Evolutionary conservation across 768 basidiomycete genomes (phyloP), one percentile per base, ranked within the genome.

Genomic region (Suillus tomentosus): DNA sequence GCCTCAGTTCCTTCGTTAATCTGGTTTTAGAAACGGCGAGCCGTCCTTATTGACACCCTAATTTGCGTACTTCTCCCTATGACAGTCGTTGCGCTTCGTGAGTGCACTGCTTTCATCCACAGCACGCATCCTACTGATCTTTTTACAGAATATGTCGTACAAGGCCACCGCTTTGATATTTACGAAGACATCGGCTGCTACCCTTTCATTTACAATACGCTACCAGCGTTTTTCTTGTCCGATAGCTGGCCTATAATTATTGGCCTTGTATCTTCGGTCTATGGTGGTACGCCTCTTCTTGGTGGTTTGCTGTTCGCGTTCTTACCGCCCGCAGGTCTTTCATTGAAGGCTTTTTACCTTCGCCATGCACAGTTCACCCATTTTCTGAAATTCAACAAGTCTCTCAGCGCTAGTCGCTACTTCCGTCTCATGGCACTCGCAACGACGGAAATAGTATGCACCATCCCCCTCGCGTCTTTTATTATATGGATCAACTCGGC

Each of bases 361-460:
- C 72, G 77, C 14, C 75, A 78, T n/a, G 43, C 72, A 0, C 74
- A 79, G 59, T 79, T 83, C 63, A 68, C 68, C n/a, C 67, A 76
- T 5, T 78, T 80, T 36, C 64, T 82, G 1, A 61, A 72, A 0
- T 70, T 73, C 4, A 74, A 73, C 40, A 71, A 67, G 19, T 67
- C 67, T 56, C 75, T 88, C 14, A 82, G 75, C 31, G 66, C 77
- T 37, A 71, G 72, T 61, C 80, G 81, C 5, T 88, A 89, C 70
- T 76, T 82, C 69, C 79, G 84, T 3, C 76, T 86, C 5, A 84
- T 85, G 82, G 75, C 74, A 0, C 70, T 85, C 5, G 83, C 83
- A 0, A 69, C 63, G 37, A 65, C 68, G 1, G 82, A 85, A 15
- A 68, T 82, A 5, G 11, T 81, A 0, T 72, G 78, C 63, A 81